Conservation (phyloP, 139 green algal genomes). For the Chlamydomonas incerta region DNA sequence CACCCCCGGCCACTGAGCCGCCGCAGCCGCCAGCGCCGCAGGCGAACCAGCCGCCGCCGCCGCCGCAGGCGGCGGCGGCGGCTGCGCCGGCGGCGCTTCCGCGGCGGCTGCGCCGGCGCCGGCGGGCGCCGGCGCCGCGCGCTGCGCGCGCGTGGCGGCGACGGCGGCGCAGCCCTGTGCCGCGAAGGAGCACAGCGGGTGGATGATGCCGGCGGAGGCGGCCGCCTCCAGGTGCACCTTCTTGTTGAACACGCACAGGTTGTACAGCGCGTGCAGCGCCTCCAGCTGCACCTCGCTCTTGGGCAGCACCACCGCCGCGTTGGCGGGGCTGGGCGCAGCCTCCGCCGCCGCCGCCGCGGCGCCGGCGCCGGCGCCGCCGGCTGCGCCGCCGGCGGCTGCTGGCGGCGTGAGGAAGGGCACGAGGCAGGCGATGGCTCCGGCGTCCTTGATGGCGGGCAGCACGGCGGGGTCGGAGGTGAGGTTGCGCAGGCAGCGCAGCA, state of each 20-base stretch:
- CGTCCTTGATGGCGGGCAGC: constrained; percentile 65
- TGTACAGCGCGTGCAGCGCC: constrained; percentile 80
- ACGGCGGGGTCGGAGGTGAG: constrained; percentile 58
- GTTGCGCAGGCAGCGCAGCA: constrained; percentile 64
- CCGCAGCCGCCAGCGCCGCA: neutral
- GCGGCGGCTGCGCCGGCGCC: neutral
- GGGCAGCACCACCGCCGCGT: neutral
- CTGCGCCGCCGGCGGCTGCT: constrained; percentile 33
- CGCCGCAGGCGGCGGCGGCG: no score
- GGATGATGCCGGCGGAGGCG: constrained; percentile 65
- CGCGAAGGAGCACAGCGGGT: constrained; percentile 66
- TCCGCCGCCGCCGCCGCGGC: neutral
- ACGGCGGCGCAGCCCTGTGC: constrained; percentile 24
- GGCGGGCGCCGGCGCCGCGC: neutral
- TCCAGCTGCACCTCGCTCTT: constrained; percentile 65
- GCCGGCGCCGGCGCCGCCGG: neutral
- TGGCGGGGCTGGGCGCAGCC: neutral
- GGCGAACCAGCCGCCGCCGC: neutral
- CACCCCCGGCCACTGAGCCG: constrained; percentile 44
- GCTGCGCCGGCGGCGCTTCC: neutral
- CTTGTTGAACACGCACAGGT: constrained; percentile 85
- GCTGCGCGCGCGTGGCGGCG: neutral
- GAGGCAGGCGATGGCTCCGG: constrained; percentile 65
- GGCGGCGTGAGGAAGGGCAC: constrained; percentile 63
- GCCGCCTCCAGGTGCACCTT: constrained; percentile 74